A percentile compares a stretch with the other conserved stretches of the same genome.
These are phyloP conservation scores for Linderniella brevidens DNA, from an alignment of 257 asterid species.

Conservation along the genomic window DNA sequence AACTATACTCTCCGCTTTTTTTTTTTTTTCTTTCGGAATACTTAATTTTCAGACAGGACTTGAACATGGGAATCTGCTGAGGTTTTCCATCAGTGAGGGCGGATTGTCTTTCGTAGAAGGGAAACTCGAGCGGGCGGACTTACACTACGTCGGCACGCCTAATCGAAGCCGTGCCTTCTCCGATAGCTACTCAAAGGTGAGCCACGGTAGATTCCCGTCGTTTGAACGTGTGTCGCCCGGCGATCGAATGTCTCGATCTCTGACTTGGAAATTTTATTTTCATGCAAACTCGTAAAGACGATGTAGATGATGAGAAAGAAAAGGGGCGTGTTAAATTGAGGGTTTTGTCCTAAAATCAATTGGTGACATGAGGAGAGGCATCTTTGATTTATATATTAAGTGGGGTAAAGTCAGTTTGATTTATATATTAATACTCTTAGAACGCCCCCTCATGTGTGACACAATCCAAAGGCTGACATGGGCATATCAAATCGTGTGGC, in stretches of 20 bases:
- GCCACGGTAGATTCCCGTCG: neutral
- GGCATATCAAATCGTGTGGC: too few relatives aligned
- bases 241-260: neutral
- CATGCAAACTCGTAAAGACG: neutral
- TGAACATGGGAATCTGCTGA: slow-evolving; percentile 42
- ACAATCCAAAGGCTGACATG: too few relatives aligned
- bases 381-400: too few relatives aligned
- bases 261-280: neutral
- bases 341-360: too few relatives aligned
- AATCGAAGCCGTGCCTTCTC: slow-evolving; percentile 81
- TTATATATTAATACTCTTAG: too few relatives aligned
- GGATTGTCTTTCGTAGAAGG: slow-evolving; percentile 54
- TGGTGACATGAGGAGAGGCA: too few relatives aligned
- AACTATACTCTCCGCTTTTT: slow-evolving; percentile 2
- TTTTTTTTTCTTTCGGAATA: slow-evolving; percentile 6
- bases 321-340: too few relatives aligned
- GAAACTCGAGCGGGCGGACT: slow-evolving; percentile 65
- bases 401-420: too few relatives aligned
- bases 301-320: too few relatives aligned
- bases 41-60: slow-evolving; percentile 45
- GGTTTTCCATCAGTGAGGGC: slow-evolving; percentile 47
- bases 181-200: slow-evolving; percentile 89
- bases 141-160: slow-evolving; percentile 59
- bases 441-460: too few relatives aligned
- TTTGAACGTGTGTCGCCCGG: neutral